phyloP scores from a whole-genome alignment of 345 rosid genomes.

The Arabis hirsuta region DNA sequence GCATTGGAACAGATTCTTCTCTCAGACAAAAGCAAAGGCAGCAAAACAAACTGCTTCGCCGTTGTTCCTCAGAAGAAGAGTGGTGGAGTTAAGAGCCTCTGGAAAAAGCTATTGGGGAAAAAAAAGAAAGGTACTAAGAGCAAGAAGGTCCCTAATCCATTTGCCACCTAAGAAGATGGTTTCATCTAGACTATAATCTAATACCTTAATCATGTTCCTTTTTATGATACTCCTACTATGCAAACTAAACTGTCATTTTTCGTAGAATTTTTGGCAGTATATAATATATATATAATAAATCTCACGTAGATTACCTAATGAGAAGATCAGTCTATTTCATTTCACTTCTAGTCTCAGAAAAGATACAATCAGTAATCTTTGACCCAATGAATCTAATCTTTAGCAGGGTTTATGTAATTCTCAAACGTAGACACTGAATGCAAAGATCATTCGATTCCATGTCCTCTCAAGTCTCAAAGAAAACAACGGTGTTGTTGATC shows the following conservation, averaged over 20 bases:
- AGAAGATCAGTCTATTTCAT: slow-evolving; percentile 24
- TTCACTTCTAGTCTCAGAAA: slow-evolving; percentile 29
- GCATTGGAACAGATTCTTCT: slow-evolving; percentile 51
- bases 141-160: slow-evolving; percentile 51
- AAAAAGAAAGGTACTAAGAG: slow-evolving; percentile 51
- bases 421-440: slow-evolving; percentile 16
- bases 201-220: slow-evolving; percentile 14
- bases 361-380: slow-evolving; percentile 36
- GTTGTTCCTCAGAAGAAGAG: slow-evolving; percentile 63
- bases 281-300: slow-evolving; percentile 28
- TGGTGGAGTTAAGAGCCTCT: slow-evolving; percentile 53
- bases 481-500: slow-evolving; percentile 5
- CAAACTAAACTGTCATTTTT: slow-evolving; percentile 29
- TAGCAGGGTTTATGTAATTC: slow-evolving; percentile 25
- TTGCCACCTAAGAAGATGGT: slow-evolving; percentile 41
- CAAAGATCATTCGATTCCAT: slow-evolving; percentile 7
- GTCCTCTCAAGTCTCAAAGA: slow-evolving; percentile 5
- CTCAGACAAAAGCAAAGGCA: slow-evolving; percentile 44
- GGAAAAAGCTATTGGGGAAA: slow-evolving; percentile 74
- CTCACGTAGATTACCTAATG: slow-evolving; percentile 26
- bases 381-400: slow-evolving; percentile 11
- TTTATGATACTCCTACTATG: slow-evolving; percentile 22
- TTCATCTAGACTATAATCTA: slow-evolving; percentile 29
- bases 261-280: slow-evolving; percentile 23
- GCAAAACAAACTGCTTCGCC: slow-evolving; percentile 50